Conservation (phyloP, 352 stramenopile genomes). For the Hyaloperonospora brassicae region DNA sequence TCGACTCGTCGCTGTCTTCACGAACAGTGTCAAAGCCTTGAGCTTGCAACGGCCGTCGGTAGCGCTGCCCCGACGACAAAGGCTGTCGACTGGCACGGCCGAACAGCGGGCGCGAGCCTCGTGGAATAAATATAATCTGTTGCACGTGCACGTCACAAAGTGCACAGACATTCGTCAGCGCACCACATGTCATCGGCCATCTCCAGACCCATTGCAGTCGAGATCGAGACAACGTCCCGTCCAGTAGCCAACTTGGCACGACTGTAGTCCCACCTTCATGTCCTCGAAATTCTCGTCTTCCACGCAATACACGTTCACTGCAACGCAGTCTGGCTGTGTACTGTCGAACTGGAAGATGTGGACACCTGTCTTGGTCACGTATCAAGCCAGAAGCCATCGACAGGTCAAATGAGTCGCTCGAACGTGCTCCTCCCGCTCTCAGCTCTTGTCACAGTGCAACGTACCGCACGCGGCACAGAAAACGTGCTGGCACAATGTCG, state of each 20-base stretch:
- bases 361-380: conserved; percentile 31
- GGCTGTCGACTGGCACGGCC: conserved; percentile 37
- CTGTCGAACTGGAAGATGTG: conserved; percentile 84
- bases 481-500: conserved; percentile 60
- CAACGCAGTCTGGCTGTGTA: conserved; percentile 54
- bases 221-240: too few relatives aligned
- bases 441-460: conserved; percentile 6
- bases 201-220: too few relatives aligned
- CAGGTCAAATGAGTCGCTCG: conserved; percentile 1
- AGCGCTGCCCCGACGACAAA: conserved; percentile 33
- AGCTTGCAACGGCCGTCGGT: conserved; percentile 35
- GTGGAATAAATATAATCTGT: conserved; percentile 78
- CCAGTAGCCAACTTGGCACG: background rate
- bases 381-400: background rate
- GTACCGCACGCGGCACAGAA: conserved; percentile 75
- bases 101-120: conserved; percentile 59
- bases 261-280: conserved; percentile 39
- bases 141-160: background rate
- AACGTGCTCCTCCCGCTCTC: too few relatives aligned
- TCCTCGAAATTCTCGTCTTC: conserved; percentile 79
- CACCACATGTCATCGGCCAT: too few relatives aligned
- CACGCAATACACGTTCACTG: conserved; percentile 76
- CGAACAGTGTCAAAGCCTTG: conserved; percentile 30
- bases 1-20: conserved; percentile 45
- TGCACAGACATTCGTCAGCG: too few relatives aligned